Conservation (phyloP, 2,329 filamentous ascomycete species). For the Apiospora phragmitis region DNA sequence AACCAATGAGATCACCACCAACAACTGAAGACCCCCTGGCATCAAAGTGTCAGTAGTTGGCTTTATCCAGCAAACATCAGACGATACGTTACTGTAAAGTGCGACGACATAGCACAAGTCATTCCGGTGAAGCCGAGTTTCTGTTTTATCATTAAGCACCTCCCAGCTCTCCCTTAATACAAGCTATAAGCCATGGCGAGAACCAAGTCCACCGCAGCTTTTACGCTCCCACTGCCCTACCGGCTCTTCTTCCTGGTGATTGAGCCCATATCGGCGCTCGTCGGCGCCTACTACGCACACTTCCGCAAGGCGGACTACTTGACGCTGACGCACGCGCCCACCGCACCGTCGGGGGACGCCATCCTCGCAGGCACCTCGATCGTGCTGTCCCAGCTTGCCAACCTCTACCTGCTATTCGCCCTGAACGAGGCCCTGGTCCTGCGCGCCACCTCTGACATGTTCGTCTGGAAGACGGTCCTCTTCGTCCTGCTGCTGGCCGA, state of each 20-base stretch:
- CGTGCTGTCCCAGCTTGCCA: constrained; percentile 72
- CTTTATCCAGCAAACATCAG: neutral
- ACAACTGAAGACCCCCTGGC: neutral
- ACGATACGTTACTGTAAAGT: neutral
- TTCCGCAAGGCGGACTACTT: constrained; percentile 60
- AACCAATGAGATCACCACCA: neutral
- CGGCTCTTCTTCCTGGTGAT: constrained; percentile 74
- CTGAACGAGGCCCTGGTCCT: constrained; percentile 77
- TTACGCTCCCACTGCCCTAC: constrained; percentile 61
- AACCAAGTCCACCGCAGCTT: constrained; percentile 17
- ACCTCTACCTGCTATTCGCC: constrained; percentile 75
- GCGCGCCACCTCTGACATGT: constrained; percentile 65
- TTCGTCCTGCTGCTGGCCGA: constrained; percentile 72
- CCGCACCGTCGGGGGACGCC: constrained; percentile 40
- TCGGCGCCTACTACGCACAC: constrained; percentile 53
- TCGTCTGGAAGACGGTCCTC: constrained; percentile 70
- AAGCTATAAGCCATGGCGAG: constrained; percentile 11
- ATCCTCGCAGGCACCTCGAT: constrained; percentile 64
- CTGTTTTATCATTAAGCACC: neutral
- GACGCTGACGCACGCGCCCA: constrained; percentile 57
- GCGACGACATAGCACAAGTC: neutral
- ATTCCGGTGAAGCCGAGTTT: neutral
- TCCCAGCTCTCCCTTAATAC: neutral
- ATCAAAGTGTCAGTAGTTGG: neutral
- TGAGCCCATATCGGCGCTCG: constrained; percentile 59